These are phyloP conservation scores for Capsicum baccatum DNA, from an alignment of 257 asterid species.

Conservation along the genomic window DNA sequence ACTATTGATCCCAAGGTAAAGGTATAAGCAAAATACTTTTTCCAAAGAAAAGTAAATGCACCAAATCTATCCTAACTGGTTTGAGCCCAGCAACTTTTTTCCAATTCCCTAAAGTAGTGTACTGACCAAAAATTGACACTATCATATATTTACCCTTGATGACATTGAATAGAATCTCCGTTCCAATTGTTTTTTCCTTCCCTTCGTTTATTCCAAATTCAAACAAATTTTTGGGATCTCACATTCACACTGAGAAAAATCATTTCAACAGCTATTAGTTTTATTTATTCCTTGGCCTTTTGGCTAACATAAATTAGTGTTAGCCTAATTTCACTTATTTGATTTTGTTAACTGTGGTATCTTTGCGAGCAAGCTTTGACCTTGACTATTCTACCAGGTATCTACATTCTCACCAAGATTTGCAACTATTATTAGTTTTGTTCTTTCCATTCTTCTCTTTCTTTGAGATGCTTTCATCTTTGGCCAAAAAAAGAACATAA, in stretches of 20 bases:
- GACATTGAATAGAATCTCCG: neutral
- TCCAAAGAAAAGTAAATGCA: neutral
- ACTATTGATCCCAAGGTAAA: neutral
- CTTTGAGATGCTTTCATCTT: slow-evolving; percentile 11
- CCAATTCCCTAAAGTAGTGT: neutral
- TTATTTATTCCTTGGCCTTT: slow-evolving; percentile 1
- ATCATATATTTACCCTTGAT: neutral
- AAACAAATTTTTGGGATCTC: neutral
- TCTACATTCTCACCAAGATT: neutral
- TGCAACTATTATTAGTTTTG: neutral
- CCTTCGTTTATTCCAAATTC: neutral
- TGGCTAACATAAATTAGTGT: neutral
- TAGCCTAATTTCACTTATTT: neutral
- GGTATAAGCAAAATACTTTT: neutral
- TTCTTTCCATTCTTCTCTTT: neutral
- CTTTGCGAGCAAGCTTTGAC: neutral
- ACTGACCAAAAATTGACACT: neutral
- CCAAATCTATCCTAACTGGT: neutral
- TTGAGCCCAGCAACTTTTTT: neutral
- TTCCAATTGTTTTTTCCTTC: neutral
- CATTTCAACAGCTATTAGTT: neutral
- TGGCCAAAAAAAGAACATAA: neutral
- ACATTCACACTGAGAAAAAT: neutral
- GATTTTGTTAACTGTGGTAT: neutral
- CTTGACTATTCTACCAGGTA: neutral